Evolutionary conservation across 2,329 filamentous ascomycete species (phyloP), one percentile per base, ranked within the genome.

Genomic region (Phoma sp.): DNA sequence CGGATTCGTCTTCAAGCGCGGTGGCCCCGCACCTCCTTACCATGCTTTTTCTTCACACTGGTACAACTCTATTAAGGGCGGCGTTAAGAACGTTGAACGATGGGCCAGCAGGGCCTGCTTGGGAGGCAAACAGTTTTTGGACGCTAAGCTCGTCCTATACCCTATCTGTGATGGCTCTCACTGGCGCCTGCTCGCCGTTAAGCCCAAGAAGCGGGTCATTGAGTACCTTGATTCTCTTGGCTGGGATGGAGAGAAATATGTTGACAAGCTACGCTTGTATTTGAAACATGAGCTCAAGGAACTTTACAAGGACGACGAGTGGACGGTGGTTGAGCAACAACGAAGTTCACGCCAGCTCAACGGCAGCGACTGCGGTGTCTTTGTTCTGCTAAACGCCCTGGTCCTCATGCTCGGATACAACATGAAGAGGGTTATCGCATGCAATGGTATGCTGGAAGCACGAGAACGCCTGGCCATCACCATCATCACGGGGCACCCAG

Each of bases 341-440:
- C 72, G 74, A 15, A 84, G 83, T 32, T 81, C 60, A 4, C 43
- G 49, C 2, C 90, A 93, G 71, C 79, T 76, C 24, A 93, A 93
- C 67, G 82, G 82, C 1, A 85, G 83, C 67, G 90, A 93, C 70
- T 93, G 90, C 63, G 90, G 90, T n/a, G 84, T 92, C 3, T 91
- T 91, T 70, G 85, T 88, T 13, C 85, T 91, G 61, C 84, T 89
- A 17, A 94, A 93, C 67, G 87, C 84, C 15, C 82, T 91, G 43
- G 89, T 86, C 51, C 65, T 79, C 29, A 74, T 80, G 2, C 72
- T 76, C 15, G 78, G 76, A 1, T 65, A 77, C 12, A 71, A 76
- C 6, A 70, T 73, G 6, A 61, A 51, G 1, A 63, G 63, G 8
- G 76, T 77, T 25, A 86, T 89, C 54, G 63, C 72, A 1, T 74